Percentiles rank a stretch among this genome's conserved stretches.
Conservation (phyloP, 257 asterid species). For the Penstemon davidsonii region DNA sequence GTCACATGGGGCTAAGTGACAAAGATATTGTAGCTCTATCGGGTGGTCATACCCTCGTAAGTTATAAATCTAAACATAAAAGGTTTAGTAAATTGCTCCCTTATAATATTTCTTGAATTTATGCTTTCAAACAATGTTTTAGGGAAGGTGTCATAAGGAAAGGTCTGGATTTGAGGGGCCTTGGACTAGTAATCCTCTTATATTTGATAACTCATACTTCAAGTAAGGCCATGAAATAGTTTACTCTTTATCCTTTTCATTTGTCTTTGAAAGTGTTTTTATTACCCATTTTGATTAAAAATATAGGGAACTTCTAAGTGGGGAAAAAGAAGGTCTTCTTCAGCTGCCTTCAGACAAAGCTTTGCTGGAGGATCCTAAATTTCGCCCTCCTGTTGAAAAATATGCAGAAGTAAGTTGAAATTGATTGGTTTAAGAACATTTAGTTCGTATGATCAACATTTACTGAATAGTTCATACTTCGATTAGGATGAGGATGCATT, state of each 20-base stretch:
- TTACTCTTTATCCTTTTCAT: not conserved
- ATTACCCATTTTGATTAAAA: slow-evolving; percentile 1
- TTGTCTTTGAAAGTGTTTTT: not conserved
- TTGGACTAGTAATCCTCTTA: slow-evolving; percentile 57
- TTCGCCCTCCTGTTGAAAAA: slow-evolving; percentile 56
- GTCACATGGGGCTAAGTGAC: slow-evolving; percentile 50
- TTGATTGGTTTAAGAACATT: not conserved
- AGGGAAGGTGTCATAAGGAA: slow-evolving; percentile 62
- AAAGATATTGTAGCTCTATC: slow-evolving; percentile 56
- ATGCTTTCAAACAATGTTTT: slow-evolving; percentile 1
- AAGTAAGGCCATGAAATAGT: slow-evolving; percentile 31
- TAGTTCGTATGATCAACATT: not conserved
- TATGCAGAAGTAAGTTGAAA: slow-evolving; percentile 63
- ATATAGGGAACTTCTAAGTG: slow-evolving; percentile 62
- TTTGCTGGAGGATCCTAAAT: slow-evolving; percentile 53
- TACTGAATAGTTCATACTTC: slow-evolving; percentile 1
- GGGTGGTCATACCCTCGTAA: slow-evolving; percentile 57
- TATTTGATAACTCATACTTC: slow-evolving; percentile 56
- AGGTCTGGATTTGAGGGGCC: slow-evolving; percentile 58
- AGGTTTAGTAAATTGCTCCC: not conserved
- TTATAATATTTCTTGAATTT: not conserved
- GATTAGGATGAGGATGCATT: slow-evolving; percentile 80
- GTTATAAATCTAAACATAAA: slow-evolving; percentile 4
- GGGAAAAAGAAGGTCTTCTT: slow-evolving; percentile 61
- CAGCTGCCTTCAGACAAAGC: slow-evolving; percentile 79